Percentiles rank a stretch among this genome's conserved stretches.
Evolutionary conservation across 1,139 yeast genomes (phyloP).

Genomic region (Eremothecium coryli): DNA sequence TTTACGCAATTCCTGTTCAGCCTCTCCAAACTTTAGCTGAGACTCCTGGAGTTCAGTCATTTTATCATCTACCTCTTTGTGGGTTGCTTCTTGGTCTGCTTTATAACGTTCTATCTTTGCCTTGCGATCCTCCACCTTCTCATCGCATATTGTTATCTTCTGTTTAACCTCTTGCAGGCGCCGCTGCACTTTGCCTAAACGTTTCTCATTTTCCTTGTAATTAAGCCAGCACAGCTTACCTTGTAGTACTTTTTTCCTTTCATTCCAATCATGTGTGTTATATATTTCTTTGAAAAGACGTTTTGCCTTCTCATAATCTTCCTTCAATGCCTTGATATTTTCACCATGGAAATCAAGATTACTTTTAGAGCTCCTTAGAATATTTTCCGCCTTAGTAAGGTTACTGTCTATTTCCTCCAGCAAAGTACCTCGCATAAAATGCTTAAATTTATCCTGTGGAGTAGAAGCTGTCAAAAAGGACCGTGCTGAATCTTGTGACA

Average conservation of each 20-base stretch:
- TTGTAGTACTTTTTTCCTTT: slow-evolving; percentile 38
- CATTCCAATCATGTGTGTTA: slow-evolving; percentile 34
- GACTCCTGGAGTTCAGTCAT: slow-evolving; percentile 19
- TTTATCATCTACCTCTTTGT: slow-evolving; percentile 23
- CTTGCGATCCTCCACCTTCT: slow-evolving; percentile 13
- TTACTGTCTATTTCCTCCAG: slow-evolving; percentile 53
- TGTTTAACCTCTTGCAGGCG: slow-evolving; percentile 20
- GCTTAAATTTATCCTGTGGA: slow-evolving; percentile 59
- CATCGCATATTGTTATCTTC: slow-evolving; percentile 25
- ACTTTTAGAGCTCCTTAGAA: slow-evolving; percentile 18
- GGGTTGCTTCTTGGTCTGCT: slow-evolving; percentile 15
- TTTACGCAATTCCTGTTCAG: slow-evolving; percentile 19
- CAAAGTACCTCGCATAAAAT: slow-evolving; percentile 73
- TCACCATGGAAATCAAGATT: slow-evolving; percentile 23
- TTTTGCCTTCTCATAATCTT: slow-evolving; percentile 31
- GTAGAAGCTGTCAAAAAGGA: slow-evolving; percentile 73
- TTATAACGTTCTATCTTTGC: slow-evolving; percentile 21
- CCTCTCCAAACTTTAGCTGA: slow-evolving; percentile 19
- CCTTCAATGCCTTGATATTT: slow-evolving; percentile 23
- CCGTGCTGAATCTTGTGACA: slow-evolving; percentile 91
- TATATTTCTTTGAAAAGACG: slow-evolving; percentile 28
- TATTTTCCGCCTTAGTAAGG: slow-evolving; percentile 34
- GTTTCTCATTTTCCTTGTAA: slow-evolving; percentile 23
- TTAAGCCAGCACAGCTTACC: slow-evolving; percentile 64
- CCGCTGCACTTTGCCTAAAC: slow-evolving; percentile 21